A percentile compares a stretch with the other conserved stretches of the same genome.
Conservation (phyloP, 495 filamentous ascomycete genomes). For the Parachaetomium inaequale region DNA sequence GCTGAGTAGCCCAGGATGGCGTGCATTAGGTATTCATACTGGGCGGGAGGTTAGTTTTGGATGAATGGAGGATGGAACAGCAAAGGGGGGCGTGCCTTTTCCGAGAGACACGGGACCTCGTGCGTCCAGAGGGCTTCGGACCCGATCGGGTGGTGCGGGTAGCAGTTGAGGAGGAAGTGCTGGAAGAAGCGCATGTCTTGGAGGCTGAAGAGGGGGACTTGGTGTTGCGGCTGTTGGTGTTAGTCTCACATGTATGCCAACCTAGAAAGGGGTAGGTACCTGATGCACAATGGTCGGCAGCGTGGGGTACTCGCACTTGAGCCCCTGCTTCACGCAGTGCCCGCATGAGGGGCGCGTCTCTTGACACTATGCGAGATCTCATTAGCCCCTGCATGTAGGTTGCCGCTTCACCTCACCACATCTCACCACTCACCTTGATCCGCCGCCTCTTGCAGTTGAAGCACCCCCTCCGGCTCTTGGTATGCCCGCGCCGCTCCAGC, state of each 20-base stretch:
- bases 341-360: conserved; percentile 56
- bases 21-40: conserved; percentile 57
- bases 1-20: conserved; percentile 57
- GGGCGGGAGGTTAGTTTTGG: not conserved
- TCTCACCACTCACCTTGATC: conserved; percentile 51
- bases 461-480: conserved; percentile 60
- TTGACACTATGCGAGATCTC: conserved; percentile 44
- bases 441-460: conserved; percentile 61
- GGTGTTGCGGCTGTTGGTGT: conserved; percentile 37
- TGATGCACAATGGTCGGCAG: conserved; percentile 43
- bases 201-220: conserved; percentile 48
- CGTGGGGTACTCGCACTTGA: conserved; percentile 57
- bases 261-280: conserved; percentile 23
- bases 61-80: too few relatives aligned
- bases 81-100: conserved; percentile 48
- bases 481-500: conserved; percentile 51
- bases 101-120: conserved; percentile 53
- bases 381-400: conserved; percentile 3
- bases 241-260: conserved; percentile 4
- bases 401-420: not conserved
- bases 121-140: conserved; percentile 57
- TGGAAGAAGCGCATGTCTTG: conserved; percentile 63
- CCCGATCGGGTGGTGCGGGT: conserved; percentile 58
- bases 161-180: conserved; percentile 55
- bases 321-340: conserved; percentile 54